Percentiles rank a stretch among this genome's conserved stretches.
These are phyloP conservation scores for Meyerozyma athensensis DNA, from an alignment of 1,139 yeast species.

Conservation along the genomic window DNA sequence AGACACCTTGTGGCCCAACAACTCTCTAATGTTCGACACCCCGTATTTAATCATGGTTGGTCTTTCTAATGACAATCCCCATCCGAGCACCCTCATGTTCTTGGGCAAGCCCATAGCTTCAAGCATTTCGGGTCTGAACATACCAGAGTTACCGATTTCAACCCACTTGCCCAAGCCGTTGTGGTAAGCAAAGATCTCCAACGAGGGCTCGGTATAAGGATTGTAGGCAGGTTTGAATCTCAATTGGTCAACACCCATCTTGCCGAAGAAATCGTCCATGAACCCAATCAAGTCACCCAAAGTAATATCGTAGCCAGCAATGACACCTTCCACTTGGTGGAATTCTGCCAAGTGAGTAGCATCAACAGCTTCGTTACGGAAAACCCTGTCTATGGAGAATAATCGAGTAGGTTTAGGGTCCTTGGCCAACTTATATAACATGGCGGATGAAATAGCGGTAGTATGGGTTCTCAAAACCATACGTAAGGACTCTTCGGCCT, in stretches of 20 bases:
- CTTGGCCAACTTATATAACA: constrained; percentile 81
- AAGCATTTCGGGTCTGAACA: constrained; percentile 99
- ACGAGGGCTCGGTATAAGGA: constrained; percentile 98
- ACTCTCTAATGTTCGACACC: constrained; percentile 90
- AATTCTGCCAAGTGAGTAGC: constrained; percentile 99
- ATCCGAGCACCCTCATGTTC: constrained; percentile 90
- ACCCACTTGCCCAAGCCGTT: constrained; percentile 95
- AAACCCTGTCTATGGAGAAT: constrained; percentile 95
- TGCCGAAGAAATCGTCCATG: constrained; percentile 94
- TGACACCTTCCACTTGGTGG: constrained; percentile 98
- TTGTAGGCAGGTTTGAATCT: constrained; percentile 98
- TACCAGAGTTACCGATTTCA: constrained; percentile 98
- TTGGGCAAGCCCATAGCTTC: constrained; percentile 97
- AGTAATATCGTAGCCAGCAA: constrained; percentile 93
- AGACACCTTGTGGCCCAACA: constrained; percentile 90
- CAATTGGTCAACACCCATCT: constrained; percentile 94
- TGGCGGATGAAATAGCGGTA: constrained; percentile 85
- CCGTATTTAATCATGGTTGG: constrained; percentile 99
- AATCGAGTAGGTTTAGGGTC: constrained; percentile 89
- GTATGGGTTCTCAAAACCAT: constrained; percentile 96
- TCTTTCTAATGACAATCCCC: constrained; percentile 96
- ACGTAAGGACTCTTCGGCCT: constrained; percentile 79
- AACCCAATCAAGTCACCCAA: constrained; percentile 96
- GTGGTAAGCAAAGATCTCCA: constrained; percentile 98
- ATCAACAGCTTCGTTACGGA: constrained; percentile 99